Base-by-base conservation (phyloP, 768 basidiomycete species). In the Botryobasidium botryosum region DNA sequence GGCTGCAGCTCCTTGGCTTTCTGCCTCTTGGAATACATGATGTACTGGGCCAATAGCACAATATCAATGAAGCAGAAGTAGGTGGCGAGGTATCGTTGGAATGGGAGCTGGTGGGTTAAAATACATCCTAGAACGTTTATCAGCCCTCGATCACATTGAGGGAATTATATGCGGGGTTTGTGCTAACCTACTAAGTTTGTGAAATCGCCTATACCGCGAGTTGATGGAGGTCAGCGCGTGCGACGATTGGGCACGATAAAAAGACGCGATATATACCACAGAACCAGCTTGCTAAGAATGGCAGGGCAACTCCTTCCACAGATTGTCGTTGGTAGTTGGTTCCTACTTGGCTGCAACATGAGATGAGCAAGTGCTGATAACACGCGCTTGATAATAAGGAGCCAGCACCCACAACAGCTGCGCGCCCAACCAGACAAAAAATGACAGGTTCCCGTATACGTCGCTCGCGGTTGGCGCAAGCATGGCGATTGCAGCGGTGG, bases 241-340 rank as follows among this genome's bases (percentile, higher is more conserved):
- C 8, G 6, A 8, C n/a, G 12, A 35, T 26, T 15, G 4, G 18
- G 36, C n/a, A 17, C 43, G 44, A 15, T 5, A 20, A 43, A n/a
- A 6, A 10, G 18, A 13, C 24, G 12, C 5, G 26, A 25, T 24
- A 61, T 72, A 54, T 55, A 88, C 88, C 90, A 20, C 85, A 68
- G 47, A 90, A 65, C 94, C 94, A 99, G 53, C 85, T 94, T 50
- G 77, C 69, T 44, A 99, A 70, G 61, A 99, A 99, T 0, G 91
- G 88, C 15, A 96, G 66, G 1, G 94, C 82, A 40, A 99, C 75
- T 25, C 91, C 81, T 54, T 88, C 87, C 57, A 81, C 86, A 35
- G 83, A 87, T 57, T 79, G 74, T 15, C 69, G 64, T 46, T 66
- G 67, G 45, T 70, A 64, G 60, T 91, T 94, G 64, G 85, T 78